phyloP scores from a whole-genome alignment of 2,329 filamentous ascomycete genomes.

The Epichloe glyceriae region DNA sequence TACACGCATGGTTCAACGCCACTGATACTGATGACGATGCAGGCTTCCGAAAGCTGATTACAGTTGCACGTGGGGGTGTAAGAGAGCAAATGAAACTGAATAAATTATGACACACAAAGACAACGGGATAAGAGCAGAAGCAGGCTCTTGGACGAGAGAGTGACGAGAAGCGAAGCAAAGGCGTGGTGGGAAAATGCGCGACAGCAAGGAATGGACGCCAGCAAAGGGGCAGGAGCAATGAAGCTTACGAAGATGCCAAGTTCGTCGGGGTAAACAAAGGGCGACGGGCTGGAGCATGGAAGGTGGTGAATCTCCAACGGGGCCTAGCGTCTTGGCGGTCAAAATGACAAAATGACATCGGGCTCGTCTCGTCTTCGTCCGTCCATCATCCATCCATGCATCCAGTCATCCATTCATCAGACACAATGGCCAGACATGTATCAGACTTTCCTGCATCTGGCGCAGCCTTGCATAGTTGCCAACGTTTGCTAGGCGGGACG shows the following conservation, averaged over 20 bases:
- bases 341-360: no score
- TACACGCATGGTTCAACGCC: conserved; percentile 10
- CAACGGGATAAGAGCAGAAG: conserved; percentile 1
- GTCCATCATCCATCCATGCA: no score
- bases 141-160: conserved; percentile 7
- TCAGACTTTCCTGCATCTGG: no score
- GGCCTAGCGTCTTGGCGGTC: no score
- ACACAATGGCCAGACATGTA: no score
- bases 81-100: neutral
- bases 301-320: neutral
- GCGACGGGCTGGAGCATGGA: neutral
- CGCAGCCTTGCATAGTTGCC: no score
- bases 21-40: neutral
- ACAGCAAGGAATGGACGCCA: conserved; percentile 2
- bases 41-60: neutral
- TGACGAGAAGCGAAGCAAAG: conserved; percentile 12
- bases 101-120: neutral
- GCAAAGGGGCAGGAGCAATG: conserved; percentile 1
- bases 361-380: no score
- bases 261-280: neutral
- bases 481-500: no score
- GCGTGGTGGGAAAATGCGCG: neutral
- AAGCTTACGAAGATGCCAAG: neutral
- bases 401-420: no score
- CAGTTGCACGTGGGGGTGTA: neutral